A percentile compares a stretch with the other conserved stretches of the same genome.
phyloP scores from a whole-genome alignment of 768 basidiomycete genomes.

The Gelatoporia subvermispora region DNA sequence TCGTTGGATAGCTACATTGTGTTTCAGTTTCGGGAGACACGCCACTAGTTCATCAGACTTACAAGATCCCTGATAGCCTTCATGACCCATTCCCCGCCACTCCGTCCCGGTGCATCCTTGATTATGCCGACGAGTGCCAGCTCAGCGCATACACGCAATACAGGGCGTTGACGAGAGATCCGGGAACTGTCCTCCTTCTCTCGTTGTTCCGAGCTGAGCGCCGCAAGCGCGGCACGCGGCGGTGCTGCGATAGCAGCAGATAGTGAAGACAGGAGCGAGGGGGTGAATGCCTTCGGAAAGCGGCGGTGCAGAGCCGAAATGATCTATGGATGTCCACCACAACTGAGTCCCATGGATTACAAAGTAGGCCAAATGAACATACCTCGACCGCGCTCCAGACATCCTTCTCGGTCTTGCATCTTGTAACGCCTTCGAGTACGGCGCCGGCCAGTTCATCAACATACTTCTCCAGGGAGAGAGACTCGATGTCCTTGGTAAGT shows the following conservation, averaged over 20 bases:
- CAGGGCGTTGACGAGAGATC: slow-evolving; percentile 75
- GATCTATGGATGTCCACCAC: slow-evolving; percentile 44
- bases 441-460: slow-evolving; percentile 91
- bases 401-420: slow-evolving; percentile 92
- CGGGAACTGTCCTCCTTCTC: slow-evolving; percentile 89
- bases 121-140: slow-evolving; percentile 85
- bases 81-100: slow-evolving; percentile 88
- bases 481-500: slow-evolving; percentile 88
- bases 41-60: slow-evolving; percentile 23
- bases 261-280: slow-evolving; percentile 58
- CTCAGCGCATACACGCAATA: slow-evolving; percentile 85
- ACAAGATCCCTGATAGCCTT: slow-evolving; percentile 83
- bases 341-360: slow-evolving; percentile 1
- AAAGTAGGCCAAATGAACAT: slow-evolving; percentile 13
- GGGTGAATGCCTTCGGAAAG: slow-evolving; percentile 77
- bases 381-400: slow-evolving; percentile 93
- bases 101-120: slow-evolving; percentile 61
- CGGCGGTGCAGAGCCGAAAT: slow-evolving; percentile 86
- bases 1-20: slow-evolving; percentile 74
- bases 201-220: slow-evolving; percentile 67
- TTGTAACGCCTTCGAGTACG: slow-evolving; percentile 74
- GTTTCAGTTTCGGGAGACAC: neutral
- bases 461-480: slow-evolving; percentile 91
- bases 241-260: slow-evolving; percentile 55
- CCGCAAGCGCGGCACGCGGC: slow-evolving; percentile 48